Evolutionary conservation across 495 filamentous ascomycete species (phyloP), one percentile per base, ranked within the genome.

Genomic region (Amniculicola lignicola): DNA sequence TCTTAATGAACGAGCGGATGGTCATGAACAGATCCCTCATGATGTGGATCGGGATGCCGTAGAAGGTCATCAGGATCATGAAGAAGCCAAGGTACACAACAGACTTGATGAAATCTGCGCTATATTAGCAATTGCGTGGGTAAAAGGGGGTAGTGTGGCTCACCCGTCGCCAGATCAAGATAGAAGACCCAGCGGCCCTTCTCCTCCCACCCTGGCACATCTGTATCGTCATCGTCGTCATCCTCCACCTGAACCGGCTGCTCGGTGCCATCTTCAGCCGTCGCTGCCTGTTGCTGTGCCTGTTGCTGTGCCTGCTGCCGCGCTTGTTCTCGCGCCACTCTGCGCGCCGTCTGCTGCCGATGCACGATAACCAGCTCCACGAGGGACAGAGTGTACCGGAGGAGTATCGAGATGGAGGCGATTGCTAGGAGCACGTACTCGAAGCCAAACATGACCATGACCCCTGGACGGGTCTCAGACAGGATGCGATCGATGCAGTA

Each of bases 361-460:
- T 75, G 80, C 53, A 82, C 82, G 52, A 96, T 81, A 38, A 78
- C 79, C 51, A 86, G 82, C 65, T 97, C 93, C 3, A 81, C 74
- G 43, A 96, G 68, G n/a, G 86, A 87, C 22, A 98, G 75, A 23
- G 77, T 65, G 70, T 97, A 98, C 46, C 90, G 82, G 45, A 81
- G 74, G 15, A 79, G 73, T 6, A 89, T 96, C 22, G 91, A 92
- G 18, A 82, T 72, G 1, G 94, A 95, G 24, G 83, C 81, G 10
- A 94, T 83, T 3, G 82, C 75, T 53, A 97, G 71, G 53, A 98
- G 82, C 11, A 90, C 90, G 62, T 97, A 98, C 69, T 98, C 93
- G 63, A 98, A 97, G 15, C 90, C 84, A 66, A 98, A 98, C 90
- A 97, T 97, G 51, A 98, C 89, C 94, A 98, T 98, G 89, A 98